Conservation (phyloP, 176 grass and related monocot species). For the Thinopyrum elongatum region DNA sequence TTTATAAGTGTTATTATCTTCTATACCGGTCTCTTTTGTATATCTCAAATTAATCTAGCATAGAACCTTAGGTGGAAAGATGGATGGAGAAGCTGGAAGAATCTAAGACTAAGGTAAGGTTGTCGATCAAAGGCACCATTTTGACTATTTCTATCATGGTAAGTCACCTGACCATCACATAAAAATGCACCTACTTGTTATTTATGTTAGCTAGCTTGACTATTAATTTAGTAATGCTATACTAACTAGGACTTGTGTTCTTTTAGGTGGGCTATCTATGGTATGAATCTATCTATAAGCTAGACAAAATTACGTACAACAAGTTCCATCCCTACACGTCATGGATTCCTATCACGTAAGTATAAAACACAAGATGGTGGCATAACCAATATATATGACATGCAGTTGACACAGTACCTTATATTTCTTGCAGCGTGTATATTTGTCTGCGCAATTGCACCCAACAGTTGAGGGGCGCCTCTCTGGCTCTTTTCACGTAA, state of each 20-base stretch:
- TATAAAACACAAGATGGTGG: background rate
- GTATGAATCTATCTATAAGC: constrained; percentile 98
- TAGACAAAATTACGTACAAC: constrained; percentile 94
- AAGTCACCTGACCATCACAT: constrained; percentile 36
- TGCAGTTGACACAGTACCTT: constrained; percentile 12
- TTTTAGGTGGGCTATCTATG: constrained; percentile 78
- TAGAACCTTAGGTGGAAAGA: constrained; percentile 62
- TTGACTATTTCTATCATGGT: constrained; percentile 68
- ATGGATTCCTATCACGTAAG: constrained; percentile 99
- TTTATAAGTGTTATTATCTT: background rate
- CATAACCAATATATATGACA: background rate
- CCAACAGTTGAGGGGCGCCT: constrained; percentile 74
- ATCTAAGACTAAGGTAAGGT: constrained; percentile 71
- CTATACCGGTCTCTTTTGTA: background rate
- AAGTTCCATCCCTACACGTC: constrained; percentile 99
- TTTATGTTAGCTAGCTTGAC: background rate
- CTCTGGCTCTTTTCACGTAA: constrained; percentile 86
- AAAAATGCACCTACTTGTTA: background rate
- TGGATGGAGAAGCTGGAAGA: constrained; percentile 99
- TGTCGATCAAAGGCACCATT: constrained; percentile 72
- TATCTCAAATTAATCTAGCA: background rate
- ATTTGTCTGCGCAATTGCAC: constrained; percentile 89
- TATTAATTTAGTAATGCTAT: background rate
- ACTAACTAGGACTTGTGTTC: constrained; percentile 16
- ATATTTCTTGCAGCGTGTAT: constrained; percentile 66